Evolutionary conservation across 257 asterid species (phyloP).

Genomic region (Penstemon davidsonii): DNA sequence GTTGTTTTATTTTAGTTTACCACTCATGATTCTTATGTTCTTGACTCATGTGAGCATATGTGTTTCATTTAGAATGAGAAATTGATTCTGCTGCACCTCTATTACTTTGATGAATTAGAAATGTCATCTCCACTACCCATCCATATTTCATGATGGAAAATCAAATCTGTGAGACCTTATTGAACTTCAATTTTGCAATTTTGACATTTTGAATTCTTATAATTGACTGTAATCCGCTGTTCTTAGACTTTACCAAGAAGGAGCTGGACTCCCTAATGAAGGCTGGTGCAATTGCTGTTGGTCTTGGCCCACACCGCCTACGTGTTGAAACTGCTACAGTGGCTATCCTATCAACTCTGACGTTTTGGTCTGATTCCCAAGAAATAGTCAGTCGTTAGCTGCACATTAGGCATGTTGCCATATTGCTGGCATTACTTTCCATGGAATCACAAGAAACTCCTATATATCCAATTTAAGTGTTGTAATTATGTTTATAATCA

Average conservation of each 20-base stretch:
- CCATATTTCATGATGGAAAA: not conserved
- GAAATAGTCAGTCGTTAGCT: constrained; percentile 35
- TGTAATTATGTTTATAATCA: not conserved
- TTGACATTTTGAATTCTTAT: constrained; percentile 14
- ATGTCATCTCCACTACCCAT: constrained; percentile 11
- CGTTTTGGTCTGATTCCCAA: constrained; percentile 77
- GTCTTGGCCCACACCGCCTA: constrained; percentile 89
- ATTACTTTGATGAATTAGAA: not conserved
- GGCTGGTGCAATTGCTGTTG: constrained; percentile 76
- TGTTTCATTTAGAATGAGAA: too few relatives aligned
- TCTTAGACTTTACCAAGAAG: constrained; percentile 68
- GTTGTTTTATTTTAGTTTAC: not conserved
- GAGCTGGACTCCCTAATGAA: constrained; percentile 63
- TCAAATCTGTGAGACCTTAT: not conserved
- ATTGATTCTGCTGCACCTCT: not conserved
- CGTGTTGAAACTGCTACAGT: constrained; percentile 96
- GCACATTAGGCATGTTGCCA: constrained; percentile 40
- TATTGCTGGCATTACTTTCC: not conserved
- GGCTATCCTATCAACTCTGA: constrained; percentile 71
- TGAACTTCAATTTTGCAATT: not conserved
- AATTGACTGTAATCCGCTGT: constrained; percentile 22
- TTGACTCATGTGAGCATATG: not conserved
- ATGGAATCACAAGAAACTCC: constrained; percentile 14
- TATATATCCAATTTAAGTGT: not conserved
- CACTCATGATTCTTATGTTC: not conserved